A percentile compares a stretch with the other conserved stretches of the same genome.
Evolutionary conservation across 2,329 filamentous ascomycete species (phyloP).

Genomic region (Monilinia laxa): DNA sequence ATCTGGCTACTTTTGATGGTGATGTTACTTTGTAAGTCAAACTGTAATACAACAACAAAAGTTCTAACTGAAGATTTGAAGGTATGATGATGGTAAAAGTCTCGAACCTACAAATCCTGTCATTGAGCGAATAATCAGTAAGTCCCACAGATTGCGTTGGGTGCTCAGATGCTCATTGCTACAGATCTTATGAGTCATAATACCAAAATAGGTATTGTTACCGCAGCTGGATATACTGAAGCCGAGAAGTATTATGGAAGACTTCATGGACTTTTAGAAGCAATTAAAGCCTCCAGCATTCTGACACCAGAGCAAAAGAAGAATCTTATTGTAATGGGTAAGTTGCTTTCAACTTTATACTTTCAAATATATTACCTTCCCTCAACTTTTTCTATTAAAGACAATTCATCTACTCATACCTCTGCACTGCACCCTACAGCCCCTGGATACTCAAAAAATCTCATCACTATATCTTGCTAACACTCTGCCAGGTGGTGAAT

Average conservation of each 20-base stretch:
- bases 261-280: slow-evolving; percentile 81
- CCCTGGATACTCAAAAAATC: background rate
- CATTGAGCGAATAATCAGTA: slow-evolving; percentile 61
- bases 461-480: background rate
- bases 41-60: background rate
- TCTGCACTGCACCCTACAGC: background rate
- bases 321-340: slow-evolving; percentile 80
- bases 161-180: slow-evolving; percentile 38
- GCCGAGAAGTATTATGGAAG: slow-evolving; percentile 83
- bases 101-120: slow-evolving; percentile 75
- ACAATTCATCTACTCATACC: background rate
- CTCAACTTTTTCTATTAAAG: too few species aligned
- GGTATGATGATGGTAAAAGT: slow-evolving; percentile 77
- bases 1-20: slow-evolving; percentile 93
- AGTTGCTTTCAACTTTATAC: background rate
- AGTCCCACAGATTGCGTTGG: slow-evolving; percentile 24
- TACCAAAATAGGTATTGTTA: slow-evolving; percentile 91
- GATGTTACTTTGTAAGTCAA: slow-evolving; percentile 77
- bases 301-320: slow-evolving; percentile 68
- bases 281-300: slow-evolving; percentile 59
- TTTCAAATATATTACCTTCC: background rate
- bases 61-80: slow-evolving; percentile 43
- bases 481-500: slow-evolving; percentile 65
- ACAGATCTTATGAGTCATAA: slow-evolving; percentile 71
- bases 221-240: slow-evolving; percentile 90